A percentile compares a stretch with the other conserved stretches of the same genome.
phyloP scores from a whole-genome alignment of 495 filamentous ascomycete species.

The Bryoglossum gracile region DNA sequence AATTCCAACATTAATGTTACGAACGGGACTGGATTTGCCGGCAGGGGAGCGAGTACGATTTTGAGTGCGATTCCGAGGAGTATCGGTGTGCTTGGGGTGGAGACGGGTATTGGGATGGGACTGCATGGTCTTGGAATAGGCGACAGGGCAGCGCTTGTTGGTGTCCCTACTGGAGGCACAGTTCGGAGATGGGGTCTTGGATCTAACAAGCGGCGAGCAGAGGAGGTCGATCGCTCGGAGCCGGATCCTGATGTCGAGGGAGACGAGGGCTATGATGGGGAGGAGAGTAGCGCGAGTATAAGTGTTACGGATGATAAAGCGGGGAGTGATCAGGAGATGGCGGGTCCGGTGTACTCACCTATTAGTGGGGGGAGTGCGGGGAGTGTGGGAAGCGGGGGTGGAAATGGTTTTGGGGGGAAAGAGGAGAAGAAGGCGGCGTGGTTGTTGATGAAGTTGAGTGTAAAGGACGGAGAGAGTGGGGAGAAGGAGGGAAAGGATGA shows the following conservation, averaged over 20 bases:
- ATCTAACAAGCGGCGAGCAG: slow-evolving; percentile 17
- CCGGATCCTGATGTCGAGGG: too few relatives aligned
- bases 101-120: too few relatives aligned
- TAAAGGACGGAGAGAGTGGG: slow-evolving; percentile 32
- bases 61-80: slow-evolving; percentile 38
- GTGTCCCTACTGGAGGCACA: too few relatives aligned
- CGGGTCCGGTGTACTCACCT: slow-evolving; percentile 9
- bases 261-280: slow-evolving; percentile 21
- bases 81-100: too few relatives aligned
- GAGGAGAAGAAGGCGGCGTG: slow-evolving; percentile 50
- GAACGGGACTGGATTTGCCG: background rate
- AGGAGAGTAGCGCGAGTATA: background rate
- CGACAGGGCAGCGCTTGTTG: too few relatives aligned
- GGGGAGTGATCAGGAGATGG: slow-evolving; percentile 7
- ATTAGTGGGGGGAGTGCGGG: background rate
- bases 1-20: slow-evolving; percentile 18
- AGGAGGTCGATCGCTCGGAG: slow-evolving; percentile 20
- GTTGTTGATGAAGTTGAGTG: slow-evolving; percentile 47
- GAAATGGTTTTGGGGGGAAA: too few relatives aligned
- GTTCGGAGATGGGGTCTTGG: too few relatives aligned
- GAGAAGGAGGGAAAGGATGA: slow-evolving; percentile 6
- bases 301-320: slow-evolving; percentile 23
- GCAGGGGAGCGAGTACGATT: slow-evolving; percentile 28
- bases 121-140: too few relatives aligned
- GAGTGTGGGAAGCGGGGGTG: too few relatives aligned